A percentile compares a stretch with the other conserved stretches of the same genome.
phyloP scores from a whole-genome alignment of 2,329 filamentous ascomycete genomes.

The Tolypocladium ovalisporum region DNA sequence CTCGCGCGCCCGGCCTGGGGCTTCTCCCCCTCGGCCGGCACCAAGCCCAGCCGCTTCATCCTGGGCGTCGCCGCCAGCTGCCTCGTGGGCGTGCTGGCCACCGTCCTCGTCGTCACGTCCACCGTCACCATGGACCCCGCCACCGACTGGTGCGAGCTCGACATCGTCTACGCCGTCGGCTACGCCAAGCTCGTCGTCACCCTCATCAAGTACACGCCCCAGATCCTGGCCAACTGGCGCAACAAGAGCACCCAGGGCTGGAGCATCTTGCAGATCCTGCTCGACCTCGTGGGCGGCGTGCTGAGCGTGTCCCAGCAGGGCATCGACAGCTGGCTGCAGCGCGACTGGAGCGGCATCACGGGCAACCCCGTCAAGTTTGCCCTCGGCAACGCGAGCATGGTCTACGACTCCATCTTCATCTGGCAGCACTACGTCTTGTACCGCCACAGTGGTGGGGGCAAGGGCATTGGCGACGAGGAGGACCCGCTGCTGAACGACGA shows the following conservation, averaged over 20 bases:
- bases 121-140: slow-evolving; percentile 20
- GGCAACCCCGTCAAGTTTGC: slow-evolving; percentile 89
- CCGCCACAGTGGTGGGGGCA: slow-evolving; percentile 5
- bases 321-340: slow-evolving; percentile 74
- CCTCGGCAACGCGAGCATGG: slow-evolving; percentile 72
- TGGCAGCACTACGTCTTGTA: slow-evolving; percentile 83
- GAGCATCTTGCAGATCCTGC: slow-evolving; percentile 73
- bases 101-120: slow-evolving; percentile 34
- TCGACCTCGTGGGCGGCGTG: slow-evolving; percentile 73
- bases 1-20: slow-evolving; percentile 65
- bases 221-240: slow-evolving; percentile 71
- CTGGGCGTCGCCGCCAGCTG: slow-evolving; percentile 61
- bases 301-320: slow-evolving; percentile 72
- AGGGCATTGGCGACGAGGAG: slow-evolving; percentile 3
- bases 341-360: slow-evolving; percentile 81
- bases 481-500: slow-evolving; percentile 17
- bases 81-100: slow-evolving; percentile 44
- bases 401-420: slow-evolving; percentile 82
- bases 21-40: slow-evolving; percentile 50
- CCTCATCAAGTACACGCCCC: slow-evolving; percentile 85
- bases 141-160: slow-evolving; percentile 49
- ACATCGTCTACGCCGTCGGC: slow-evolving; percentile 58
- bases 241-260: slow-evolving; percentile 81
- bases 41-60: slow-evolving; percentile 49
- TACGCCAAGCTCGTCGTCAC: slow-evolving; percentile 87